Evolutionary conservation across 2,329 filamentous ascomycete genomes (phyloP).

Genomic region (Thermothelomyces thermophilus): DNA sequence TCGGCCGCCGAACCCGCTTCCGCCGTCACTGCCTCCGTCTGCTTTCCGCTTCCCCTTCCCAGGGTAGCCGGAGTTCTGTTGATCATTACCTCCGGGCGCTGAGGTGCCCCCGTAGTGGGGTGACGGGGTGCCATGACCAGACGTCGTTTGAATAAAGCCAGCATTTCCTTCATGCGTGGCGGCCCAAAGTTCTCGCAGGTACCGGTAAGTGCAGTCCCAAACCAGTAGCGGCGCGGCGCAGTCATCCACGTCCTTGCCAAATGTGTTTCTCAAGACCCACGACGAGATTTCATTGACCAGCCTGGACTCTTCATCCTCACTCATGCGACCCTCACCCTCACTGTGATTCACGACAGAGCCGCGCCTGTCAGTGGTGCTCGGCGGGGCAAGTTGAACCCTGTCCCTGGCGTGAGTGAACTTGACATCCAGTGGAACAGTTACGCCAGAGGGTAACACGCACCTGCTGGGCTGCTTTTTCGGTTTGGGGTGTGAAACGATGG

Average conservation of each 20-base stretch:
- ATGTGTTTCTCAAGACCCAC: slow-evolving; percentile 22
- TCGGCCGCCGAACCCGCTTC: slow-evolving; percentile 15
- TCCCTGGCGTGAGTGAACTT: slow-evolving; percentile 4
- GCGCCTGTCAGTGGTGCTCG: neutral
- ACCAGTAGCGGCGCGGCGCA: slow-evolving; percentile 22
- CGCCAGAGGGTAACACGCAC: slow-evolving; percentile 1
- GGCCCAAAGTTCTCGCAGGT: slow-evolving; percentile 21
- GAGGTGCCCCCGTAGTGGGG: slow-evolving; percentile 15
- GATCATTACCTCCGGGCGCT: slow-evolving; percentile 7
- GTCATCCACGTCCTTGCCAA: slow-evolving; percentile 24
- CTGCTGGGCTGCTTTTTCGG: slow-evolving; percentile 11
- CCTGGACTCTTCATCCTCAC: slow-evolving; percentile 17
- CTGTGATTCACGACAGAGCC: slow-evolving; percentile 2
- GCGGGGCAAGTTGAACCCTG: slow-evolving; percentile 8
- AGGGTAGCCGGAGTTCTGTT: slow-evolving; percentile 6
- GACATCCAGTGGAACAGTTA: too few relatives aligned
- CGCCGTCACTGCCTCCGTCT: slow-evolving; percentile 22
- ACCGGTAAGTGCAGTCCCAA: slow-evolving; percentile 24
- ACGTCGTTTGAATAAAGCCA: slow-evolving; percentile 10
- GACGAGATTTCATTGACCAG: slow-evolving; percentile 23
- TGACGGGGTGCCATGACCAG: slow-evolving; percentile 17
- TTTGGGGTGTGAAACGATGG: slow-evolving; percentile 1
- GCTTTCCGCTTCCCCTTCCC: slow-evolving; percentile 24
- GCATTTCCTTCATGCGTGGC: slow-evolving; percentile 17
- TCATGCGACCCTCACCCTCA: slow-evolving; percentile 11